Conservation (phyloP, 192 early-diverging fungal species). For the Backusella psychrophila region DNA sequence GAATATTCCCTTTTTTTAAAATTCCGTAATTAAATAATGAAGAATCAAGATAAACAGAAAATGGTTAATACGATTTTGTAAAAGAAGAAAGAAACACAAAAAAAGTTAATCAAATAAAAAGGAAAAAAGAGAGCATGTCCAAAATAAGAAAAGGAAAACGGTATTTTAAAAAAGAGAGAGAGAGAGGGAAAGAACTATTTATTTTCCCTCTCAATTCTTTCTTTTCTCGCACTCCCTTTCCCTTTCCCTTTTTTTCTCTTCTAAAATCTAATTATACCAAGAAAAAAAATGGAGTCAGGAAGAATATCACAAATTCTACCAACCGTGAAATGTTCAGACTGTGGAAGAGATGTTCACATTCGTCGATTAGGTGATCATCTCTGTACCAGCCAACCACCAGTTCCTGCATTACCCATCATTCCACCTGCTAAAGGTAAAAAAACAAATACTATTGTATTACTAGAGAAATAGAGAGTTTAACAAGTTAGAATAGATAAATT, state of each 20-base stretch:
- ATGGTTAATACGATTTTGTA: not conserved
- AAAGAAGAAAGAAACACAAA: not conserved
- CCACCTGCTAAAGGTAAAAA: slow-evolving; percentile 10
- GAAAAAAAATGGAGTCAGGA: slow-evolving; percentile 1
- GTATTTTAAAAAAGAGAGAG: slow-evolving; percentile 1
- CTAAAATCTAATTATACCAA: slow-evolving; percentile 2
- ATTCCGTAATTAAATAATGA: not conserved
- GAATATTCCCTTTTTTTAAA: not conserved
- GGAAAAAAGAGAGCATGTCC: not conserved
- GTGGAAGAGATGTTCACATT: slow-evolving; percentile 55
- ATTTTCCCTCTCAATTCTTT: not conserved
- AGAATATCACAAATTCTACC: slow-evolving; percentile 57
- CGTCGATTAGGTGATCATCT: slow-evolving; percentile 49
- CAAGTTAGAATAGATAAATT: not conserved
- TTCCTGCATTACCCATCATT: slow-evolving; percentile 38
- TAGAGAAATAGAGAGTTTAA: not conserved
- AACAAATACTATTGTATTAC: not conserved
- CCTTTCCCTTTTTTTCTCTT: not conserved
- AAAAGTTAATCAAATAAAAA: slow-evolving; percentile 5
- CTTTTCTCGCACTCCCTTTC: not conserved
- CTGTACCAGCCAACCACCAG: slow-evolving; percentile 46
- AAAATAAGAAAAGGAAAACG: not conserved
- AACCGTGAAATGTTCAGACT: slow-evolving; percentile 56
- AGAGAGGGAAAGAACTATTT: not conserved
- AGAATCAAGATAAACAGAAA: not conserved